Conservation (phyloP, 257 asterid genomes). For the Lycium barbarum region DNA sequence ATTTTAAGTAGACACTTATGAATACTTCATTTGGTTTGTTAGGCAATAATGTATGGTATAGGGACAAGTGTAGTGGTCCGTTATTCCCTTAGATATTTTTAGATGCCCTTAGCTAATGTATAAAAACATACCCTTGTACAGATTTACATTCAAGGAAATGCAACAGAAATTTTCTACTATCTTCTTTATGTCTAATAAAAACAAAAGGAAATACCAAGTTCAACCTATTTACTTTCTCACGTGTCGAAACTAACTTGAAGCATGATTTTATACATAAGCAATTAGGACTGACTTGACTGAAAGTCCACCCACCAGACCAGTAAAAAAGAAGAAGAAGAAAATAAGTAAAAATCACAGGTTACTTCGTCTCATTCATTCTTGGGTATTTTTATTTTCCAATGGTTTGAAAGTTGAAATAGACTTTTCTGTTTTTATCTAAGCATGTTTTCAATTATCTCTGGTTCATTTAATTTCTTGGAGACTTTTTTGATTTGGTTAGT, state of each 20-base stretch:
- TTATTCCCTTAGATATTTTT: no score
- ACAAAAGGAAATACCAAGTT: background rate
- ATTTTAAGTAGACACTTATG: no score
- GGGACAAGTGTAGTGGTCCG: no score
- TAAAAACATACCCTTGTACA: no score
- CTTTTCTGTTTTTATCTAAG: background rate
- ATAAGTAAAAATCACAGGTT: background rate
- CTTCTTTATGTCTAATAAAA: no score
- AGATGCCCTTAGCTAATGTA: no score
- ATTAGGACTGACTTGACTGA: background rate
- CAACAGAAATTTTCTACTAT: no score
- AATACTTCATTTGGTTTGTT: no score
- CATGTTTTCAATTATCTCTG: background rate
- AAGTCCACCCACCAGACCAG: background rate
- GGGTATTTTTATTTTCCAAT: background rate
- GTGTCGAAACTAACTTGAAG: no score
- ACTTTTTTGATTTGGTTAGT: background rate
- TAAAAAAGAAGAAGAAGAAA: background rate
- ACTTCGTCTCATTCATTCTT: background rate
- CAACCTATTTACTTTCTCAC: background rate
- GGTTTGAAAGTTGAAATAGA: background rate
- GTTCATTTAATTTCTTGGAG: background rate
- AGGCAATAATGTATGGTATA: no score
- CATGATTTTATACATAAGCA: background rate
- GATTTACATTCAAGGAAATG: no score